Percentiles rank a stretch among this genome's conserved stretches.
Evolutionary conservation across 2,329 filamentous ascomycete species (phyloP).

Genomic region (Curvularia sp.): DNA sequence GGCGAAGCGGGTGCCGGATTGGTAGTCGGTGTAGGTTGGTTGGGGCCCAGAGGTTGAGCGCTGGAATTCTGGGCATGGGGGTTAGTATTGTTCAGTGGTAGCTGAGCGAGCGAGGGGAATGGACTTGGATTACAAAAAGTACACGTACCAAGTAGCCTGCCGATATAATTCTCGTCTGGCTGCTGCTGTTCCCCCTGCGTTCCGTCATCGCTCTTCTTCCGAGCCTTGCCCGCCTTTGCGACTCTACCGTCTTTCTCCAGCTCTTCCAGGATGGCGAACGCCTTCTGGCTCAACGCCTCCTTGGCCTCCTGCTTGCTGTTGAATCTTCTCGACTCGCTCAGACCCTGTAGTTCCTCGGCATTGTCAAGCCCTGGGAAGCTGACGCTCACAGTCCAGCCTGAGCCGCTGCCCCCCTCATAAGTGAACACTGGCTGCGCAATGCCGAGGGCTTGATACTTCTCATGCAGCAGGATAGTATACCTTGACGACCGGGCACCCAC

Average conservation of each 20-base stretch:
- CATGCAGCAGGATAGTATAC: constrained; percentile 33
- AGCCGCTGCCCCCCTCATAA: constrained; percentile 18
- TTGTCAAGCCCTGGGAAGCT: constrained; percentile 29
- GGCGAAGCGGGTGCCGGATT: constrained; percentile 41
- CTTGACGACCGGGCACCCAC: constrained; percentile 32
- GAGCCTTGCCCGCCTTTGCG: constrained; percentile 28
- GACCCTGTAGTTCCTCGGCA: constrained; percentile 21
- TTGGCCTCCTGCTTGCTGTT: constrained; percentile 55
- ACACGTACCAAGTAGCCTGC: constrained; percentile 49
- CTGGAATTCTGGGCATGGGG: constrained; percentile 40
- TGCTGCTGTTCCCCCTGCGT: neutral
- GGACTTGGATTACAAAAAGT: neutral
- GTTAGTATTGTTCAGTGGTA: constrained; percentile 10
- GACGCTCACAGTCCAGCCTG: constrained; percentile 35
- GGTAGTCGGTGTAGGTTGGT: constrained; percentile 51
- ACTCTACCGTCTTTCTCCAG: constrained; percentile 35
- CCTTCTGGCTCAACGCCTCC: constrained; percentile 50
- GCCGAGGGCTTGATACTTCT: constrained; percentile 36
- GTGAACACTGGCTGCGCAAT: constrained; percentile 33
- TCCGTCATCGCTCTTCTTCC: constrained; percentile 21
- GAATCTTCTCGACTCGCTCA: constrained; percentile 37
- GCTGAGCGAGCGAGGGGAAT: neutral
- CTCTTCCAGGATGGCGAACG: constrained; percentile 34
- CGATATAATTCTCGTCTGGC: constrained; percentile 43
- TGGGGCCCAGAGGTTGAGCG: constrained; percentile 30